Evolutionary conservation across 1,284 basidiomycete genomes (phyloP).

Genomic region (Earliella scabrosa): DNA sequence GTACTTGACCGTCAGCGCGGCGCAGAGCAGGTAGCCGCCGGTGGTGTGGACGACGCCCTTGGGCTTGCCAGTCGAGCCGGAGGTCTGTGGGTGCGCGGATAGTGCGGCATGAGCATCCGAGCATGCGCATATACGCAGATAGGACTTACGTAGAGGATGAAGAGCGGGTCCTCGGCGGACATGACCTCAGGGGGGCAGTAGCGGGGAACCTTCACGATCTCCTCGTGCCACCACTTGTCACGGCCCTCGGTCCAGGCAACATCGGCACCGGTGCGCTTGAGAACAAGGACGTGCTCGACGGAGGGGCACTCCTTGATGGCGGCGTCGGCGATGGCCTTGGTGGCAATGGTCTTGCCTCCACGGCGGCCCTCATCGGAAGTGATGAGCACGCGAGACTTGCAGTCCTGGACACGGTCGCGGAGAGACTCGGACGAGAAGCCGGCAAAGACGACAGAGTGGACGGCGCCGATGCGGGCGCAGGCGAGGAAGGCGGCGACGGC

Average conservation of each 20-base stretch:
- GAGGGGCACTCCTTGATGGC: slow-evolving; percentile 86
- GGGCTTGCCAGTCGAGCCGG: slow-evolving; percentile 95
- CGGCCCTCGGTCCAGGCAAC: slow-evolving; percentile 87
- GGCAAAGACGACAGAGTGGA: slow-evolving; percentile 99
- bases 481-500: slow-evolving; percentile 96
- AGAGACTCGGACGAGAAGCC: slow-evolving; percentile 98
- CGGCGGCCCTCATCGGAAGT: slow-evolving; percentile 96
- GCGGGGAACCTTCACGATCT: slow-evolving; percentile 80
- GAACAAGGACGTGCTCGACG: slow-evolving; percentile 92
- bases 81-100: slow-evolving; percentile 62
- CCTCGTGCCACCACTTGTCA: slow-evolving; percentile 98
- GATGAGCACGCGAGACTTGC: slow-evolving; percentile 88
- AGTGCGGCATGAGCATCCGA: neutral
- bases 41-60: slow-evolving; percentile 98
- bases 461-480: slow-evolving; percentile 95
- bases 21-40: slow-evolving; percentile 91
- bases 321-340: slow-evolving; percentile 94
- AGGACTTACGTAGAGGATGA: slow-evolving; percentile 90
- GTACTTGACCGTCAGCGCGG: slow-evolving; percentile 92
- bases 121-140: neutral
- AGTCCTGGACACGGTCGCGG: slow-evolving; percentile 92
- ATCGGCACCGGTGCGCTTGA: slow-evolving; percentile 86
- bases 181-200: slow-evolving; percentile 92
- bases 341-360: slow-evolving; percentile 95
- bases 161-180: slow-evolving; percentile 92